Evolutionary conservation across 2,329 filamentous ascomycete species (phyloP), one percentile per base, ranked within the genome.

Genomic region (Cytospora paraplurivora): DNA sequence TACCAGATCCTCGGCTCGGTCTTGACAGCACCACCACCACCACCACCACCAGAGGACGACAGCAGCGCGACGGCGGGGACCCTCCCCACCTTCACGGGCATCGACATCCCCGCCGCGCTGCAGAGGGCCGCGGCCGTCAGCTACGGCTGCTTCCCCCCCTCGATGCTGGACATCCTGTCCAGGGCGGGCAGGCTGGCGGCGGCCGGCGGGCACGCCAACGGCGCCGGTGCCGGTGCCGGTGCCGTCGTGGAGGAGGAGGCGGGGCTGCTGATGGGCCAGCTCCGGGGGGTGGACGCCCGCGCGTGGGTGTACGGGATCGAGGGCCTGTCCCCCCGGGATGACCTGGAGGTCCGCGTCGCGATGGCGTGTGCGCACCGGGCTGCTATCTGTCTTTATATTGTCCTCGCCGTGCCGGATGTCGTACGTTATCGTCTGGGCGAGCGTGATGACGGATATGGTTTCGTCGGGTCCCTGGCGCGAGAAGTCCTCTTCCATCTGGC

Each of bases 401-500:
- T 81, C 4, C 75, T 81, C 47, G 76, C 76, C 21, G 64, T 72
- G 0, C 68, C 76, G 12, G 68, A 69, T 10, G 32, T 61, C 6
- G 32, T 49, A 3, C 6, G 13, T 1, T 15, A 38, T 27, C 15
- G 32, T 11, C 37, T 41, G 10, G 51, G n/a, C 11, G 34, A 7
- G 1, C 17, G 19, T 2, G 21, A 7, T 7, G 7, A 27, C 19
- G 13, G 17, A 13, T 12, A 44, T 38, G 11, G n/a, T 56, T 4
- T 7, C 5, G 68, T 67, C 4, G 72, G 74, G 4, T 62, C 68
- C 1, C 71, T 86, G 3, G 78, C 79, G 15, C 66, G 75, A 2
- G 80, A 83, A 32, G 75, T 84, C 1, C 75, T 83, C 7, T 62
- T 76, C 3, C 78, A 83, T 33, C 72, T 86, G 4, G 77, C 78